Conservation (phyloP, 495 filamentous ascomycete species). For the Acidomyces sp. region DNA sequence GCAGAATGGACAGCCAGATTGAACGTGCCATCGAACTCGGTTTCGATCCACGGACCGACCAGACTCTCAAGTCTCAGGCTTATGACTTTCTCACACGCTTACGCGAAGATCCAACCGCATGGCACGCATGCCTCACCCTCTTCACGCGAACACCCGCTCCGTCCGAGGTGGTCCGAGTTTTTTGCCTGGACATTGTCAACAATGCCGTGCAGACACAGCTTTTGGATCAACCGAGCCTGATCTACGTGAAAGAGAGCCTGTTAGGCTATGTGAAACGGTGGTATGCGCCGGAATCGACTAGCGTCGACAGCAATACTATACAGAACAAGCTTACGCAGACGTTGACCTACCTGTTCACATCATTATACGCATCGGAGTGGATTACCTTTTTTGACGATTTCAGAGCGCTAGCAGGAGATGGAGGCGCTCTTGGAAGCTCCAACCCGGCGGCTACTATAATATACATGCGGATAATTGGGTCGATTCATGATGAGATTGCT, state of each 20-base stretch:
- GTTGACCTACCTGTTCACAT: conserved; percentile 77
- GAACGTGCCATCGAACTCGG: conserved; percentile 87
- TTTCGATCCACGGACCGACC: conserved; percentile 61
- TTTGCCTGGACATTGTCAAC: conserved; percentile 82
- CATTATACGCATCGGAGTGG: conserved; percentile 75
- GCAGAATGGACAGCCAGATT: conserved; percentile 44
- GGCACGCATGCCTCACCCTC: conserved; percentile 73
- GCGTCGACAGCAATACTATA: conserved; percentile 54
- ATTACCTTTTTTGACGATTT: conserved; percentile 80
- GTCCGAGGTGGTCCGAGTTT: conserved; percentile 72
- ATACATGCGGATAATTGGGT: conserved; percentile 74
- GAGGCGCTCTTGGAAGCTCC: conserved; percentile 27
- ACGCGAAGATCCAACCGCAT: conserved; percentile 61
- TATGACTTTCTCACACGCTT: conserved; percentile 78
- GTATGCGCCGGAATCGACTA: conserved; percentile 44
- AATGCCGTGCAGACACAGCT: conserved; percentile 66
- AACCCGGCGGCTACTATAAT: conserved; percentile 67
- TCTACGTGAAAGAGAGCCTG: conserved; percentile 59
- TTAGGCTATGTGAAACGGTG: conserved; percentile 60
- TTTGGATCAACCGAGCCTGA: conserved; percentile 53
- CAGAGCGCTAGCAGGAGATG: conserved; percentile 45
- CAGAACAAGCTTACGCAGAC: conserved; percentile 98
- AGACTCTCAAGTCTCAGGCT: conserved; percentile 66
- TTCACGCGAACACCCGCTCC: conserved; percentile 64
- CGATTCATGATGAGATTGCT: conserved; percentile 94